Evolutionary conservation across 768 basidiomycete genomes (phyloP), one percentile per base, ranked within the genome.

Genomic region (Favolaschia claudopus): DNA sequence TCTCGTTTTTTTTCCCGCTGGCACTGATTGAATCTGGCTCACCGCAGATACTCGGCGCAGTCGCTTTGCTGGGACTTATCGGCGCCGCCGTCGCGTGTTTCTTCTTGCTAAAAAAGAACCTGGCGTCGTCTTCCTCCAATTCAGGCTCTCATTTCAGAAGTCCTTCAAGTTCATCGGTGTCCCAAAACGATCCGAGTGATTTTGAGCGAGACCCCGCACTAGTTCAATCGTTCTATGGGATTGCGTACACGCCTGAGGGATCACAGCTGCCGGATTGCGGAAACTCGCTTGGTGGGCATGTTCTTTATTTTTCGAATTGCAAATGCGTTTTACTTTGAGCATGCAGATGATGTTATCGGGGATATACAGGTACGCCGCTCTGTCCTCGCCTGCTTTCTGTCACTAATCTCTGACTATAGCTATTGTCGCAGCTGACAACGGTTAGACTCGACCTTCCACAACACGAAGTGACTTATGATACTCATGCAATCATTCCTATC

Each of bases 371-470:
- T 88, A 64, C 34, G 73, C 61, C 40, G 3, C 44, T 51, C 55
- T 52, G 32, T 33, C n/a, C 40, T 28, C 49, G 7, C n/a, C 39
- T 33, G 40, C 6, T 17, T 22, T 37, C 22, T 29, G 36, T 44
- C n/a, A 53, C 14, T 63, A 32, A 63, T 47, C 29, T 38, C 12
- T 48, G 31, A 20, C 31, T 58, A 17, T 63, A 92, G 88, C 80
- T 93, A 34, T 74, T 96, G 65, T 95, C 94, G 32, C 95, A 96
- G 76, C 74, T 96, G 33, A 96, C 95, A 1, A 86, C 83, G 62
- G 82, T 81, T 48, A 15, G 65, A 76, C 73, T 49, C 29, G 72
- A 67, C 25, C 45, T 45, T 55, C 32, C 10, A 24, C 4, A n/a
- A n/a, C n/a, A n/a, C n/a, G n/a, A n/a, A n/a, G n/a, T n/a, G n/a